Conservation (phyloP, 345 rosid genomes). For the Linum tenue region DNA sequence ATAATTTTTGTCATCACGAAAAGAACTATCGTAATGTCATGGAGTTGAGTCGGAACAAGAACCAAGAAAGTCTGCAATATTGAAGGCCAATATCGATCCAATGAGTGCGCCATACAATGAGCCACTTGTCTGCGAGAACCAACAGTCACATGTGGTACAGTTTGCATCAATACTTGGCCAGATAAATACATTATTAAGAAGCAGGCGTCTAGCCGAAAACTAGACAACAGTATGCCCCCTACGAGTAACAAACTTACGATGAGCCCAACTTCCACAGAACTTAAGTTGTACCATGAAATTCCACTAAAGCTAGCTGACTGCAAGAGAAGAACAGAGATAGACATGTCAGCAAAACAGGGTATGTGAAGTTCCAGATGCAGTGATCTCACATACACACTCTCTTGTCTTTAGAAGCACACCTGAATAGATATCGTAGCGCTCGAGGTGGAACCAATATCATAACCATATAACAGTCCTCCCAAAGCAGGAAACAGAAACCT, state of each 20-base stretch:
- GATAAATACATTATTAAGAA: slow-evolving; percentile 6
- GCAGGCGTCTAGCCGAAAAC: not conserved
- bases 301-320: slow-evolving; percentile 82
- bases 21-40: slow-evolving; percentile 1
- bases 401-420: slow-evolving; percentile 26
- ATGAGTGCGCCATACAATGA: slow-evolving; percentile 84
- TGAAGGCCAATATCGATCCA: slow-evolving; percentile 78
- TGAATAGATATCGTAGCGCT: slow-evolving; percentile 75
- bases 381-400: not conserved
- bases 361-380: not conserved
- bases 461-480: slow-evolving; percentile 90
- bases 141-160: not conserved
- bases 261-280: slow-evolving; percentile 72
- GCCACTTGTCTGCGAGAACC: slow-evolving; percentile 77
- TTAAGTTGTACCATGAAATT: slow-evolving; percentile 71
- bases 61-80: slow-evolving; percentile 76
- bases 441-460: slow-evolving; percentile 93
- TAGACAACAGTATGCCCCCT: not conserved
- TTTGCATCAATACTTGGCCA: slow-evolving; percentile 1
- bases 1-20: slow-evolving; percentile 4
- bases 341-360: not conserved
- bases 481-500: slow-evolving; percentile 98
- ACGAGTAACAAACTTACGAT: slow-evolving; percentile 50
- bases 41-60: not conserved
- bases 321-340: slow-evolving; percentile 17